Conservation (phyloP, 306 rosid species). For the Abrus pulchellus region DNA sequence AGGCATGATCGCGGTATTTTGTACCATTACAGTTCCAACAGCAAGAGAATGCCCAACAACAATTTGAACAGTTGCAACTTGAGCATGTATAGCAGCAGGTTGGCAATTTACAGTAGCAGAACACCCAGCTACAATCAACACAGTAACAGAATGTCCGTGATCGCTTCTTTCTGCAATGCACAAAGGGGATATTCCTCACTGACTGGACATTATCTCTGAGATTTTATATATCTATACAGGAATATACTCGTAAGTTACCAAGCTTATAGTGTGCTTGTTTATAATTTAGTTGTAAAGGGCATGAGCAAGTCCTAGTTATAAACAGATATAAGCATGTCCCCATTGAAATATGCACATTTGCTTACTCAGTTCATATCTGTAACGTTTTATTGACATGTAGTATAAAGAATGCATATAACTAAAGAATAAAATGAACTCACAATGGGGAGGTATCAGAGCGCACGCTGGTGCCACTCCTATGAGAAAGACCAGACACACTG, state of each 20-base stretch:
- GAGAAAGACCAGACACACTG: conserved; percentile 50
- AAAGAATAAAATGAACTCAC: conserved; percentile 60
- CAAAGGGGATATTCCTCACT: conserved; percentile 53
- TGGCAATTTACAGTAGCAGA: conserved; percentile 50
- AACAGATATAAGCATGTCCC: background rate
- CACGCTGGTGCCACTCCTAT: conserved; percentile 47
- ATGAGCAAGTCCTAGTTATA: background rate
- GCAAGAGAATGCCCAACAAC: conserved; percentile 57
- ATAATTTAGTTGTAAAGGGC: conserved; percentile 23
- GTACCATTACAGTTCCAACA: conserved; percentile 51
- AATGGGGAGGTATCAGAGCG: conserved; percentile 64
- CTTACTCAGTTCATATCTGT: conserved; percentile 27
- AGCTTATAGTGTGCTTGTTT: background rate
- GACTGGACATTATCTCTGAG: conserved; percentile 33
- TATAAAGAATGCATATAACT: background rate
- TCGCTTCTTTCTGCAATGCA: conserved; percentile 66
- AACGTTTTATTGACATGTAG: conserved; percentile 10
- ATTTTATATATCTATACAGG: conserved; percentile 28
- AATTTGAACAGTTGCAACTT: conserved; percentile 38
- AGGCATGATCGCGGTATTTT: conserved; percentile 39
- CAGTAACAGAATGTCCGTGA: conserved; percentile 52
- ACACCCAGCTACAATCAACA: conserved; percentile 57
- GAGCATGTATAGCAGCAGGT: background rate
- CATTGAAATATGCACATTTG: conserved; percentile 13
- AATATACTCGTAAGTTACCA: conserved; percentile 33